Conservation (phyloP, 2,329 filamentous ascomycete genomes). For the Colletotrichum sp. region DNA sequence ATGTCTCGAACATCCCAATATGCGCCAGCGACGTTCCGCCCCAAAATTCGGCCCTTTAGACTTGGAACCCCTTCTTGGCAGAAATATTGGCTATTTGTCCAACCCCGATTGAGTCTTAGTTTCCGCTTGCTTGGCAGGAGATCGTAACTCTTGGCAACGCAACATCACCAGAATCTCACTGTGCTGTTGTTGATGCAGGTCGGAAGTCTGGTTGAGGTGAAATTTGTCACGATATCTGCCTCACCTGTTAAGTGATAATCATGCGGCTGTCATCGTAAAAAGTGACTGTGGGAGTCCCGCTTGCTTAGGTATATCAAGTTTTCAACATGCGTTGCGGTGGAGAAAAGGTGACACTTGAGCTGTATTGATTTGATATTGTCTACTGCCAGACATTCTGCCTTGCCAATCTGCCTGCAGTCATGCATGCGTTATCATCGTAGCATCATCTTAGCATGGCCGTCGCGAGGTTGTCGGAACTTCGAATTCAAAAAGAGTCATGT, state of each 20-base stretch:
- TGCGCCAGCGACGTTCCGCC: neutral
- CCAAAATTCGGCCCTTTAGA: neutral
- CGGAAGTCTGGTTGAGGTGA: neutral
- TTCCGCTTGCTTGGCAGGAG: constrained; percentile 17
- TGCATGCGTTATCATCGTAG: neutral
- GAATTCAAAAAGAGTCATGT: neutral
- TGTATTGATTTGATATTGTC: neutral
- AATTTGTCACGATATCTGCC: neutral
- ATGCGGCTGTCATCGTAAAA: neutral
- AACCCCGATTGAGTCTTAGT: constrained; percentile 4
- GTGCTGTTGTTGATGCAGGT: neutral
- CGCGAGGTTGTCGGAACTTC: neutral
- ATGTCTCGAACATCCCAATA: neutral
- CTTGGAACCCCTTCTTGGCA: constrained; percentile 10
- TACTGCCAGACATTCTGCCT: neutral
- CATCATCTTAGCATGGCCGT: neutral
- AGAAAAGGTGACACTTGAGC: neutral
- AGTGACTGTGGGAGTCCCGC: neutral
- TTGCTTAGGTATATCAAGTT: neutral
- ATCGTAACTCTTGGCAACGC: constrained; percentile 3
- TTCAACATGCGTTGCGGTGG: neutral
- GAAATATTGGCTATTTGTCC: neutral
- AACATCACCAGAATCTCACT: neutral
- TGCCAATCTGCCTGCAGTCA: neutral
- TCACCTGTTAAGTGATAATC: neutral